phyloP scores from a whole-genome alignment of 805 yeast genomes.

The Millerozyma acaciae region DNA sequence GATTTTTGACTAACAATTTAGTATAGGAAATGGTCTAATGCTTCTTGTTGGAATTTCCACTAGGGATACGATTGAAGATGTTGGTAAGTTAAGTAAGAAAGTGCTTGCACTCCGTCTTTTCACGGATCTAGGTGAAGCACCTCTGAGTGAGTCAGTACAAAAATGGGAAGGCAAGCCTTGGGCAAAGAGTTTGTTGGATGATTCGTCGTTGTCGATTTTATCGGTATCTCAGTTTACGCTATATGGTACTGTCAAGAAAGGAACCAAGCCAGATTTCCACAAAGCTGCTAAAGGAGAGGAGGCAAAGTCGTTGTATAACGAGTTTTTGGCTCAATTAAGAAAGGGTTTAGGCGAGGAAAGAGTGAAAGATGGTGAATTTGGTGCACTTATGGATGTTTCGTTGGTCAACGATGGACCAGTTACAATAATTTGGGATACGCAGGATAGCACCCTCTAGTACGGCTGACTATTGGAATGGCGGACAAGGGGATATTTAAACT shows the following conservation, averaged over 20 bases:
- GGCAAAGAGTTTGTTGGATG: slow-evolving; percentile 62
- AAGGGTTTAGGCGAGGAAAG: slow-evolving; percentile 47
- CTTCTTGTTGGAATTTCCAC: slow-evolving; percentile 80
- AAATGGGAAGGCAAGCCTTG: slow-evolving; percentile 64
- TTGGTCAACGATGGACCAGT: slow-evolving; percentile 92
- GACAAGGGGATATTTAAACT: too few relatives aligned
- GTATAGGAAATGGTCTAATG: slow-evolving; percentile 69
- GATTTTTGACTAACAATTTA: slow-evolving; percentile 7
- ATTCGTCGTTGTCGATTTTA: slow-evolving; percentile 66
- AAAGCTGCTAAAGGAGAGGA: slow-evolving; percentile 76
- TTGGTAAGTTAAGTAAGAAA: slow-evolving; percentile 63
- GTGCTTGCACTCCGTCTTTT: slow-evolving; percentile 64
- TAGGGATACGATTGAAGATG: slow-evolving; percentile 74
- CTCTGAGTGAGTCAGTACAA: slow-evolving; percentile 35
- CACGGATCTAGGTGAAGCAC: slow-evolving; percentile 51
- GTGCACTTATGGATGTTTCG: slow-evolving; percentile 95
- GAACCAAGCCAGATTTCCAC: slow-evolving; percentile 94
- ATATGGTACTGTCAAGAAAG: slow-evolving; percentile 80
- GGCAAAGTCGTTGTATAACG: slow-evolving; percentile 50
- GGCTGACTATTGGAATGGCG: too few relatives aligned
- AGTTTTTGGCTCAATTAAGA: slow-evolving; percentile 47
- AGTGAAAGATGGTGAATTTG: slow-evolving; percentile 87
- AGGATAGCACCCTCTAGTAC: slow-evolving; percentile 23
- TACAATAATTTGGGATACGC: slow-evolving; percentile 78
- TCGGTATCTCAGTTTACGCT: slow-evolving; percentile 93